phyloP scores from a whole-genome alignment of 1,284 basidiomycete species.

The Melampsora americana region DNA sequence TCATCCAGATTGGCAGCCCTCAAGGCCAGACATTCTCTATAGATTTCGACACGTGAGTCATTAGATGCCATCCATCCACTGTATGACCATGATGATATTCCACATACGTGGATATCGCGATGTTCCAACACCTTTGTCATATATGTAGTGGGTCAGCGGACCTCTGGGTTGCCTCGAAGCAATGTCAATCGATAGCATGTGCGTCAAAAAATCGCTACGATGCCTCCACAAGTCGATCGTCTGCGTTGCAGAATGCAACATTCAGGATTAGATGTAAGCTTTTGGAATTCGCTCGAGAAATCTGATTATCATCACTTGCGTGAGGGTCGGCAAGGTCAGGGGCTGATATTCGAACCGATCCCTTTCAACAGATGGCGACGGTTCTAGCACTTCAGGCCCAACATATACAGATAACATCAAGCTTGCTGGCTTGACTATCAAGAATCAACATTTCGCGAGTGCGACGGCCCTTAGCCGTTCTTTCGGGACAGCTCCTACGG shows the following conservation, averaged over 20 bases:
- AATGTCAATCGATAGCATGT: constrained; percentile 24
- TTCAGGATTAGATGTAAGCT: constrained; percentile 30
- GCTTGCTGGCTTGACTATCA: constrained; percentile 21
- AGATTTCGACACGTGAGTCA: constrained; percentile 41
- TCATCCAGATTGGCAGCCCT: constrained; percentile 30
- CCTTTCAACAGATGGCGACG: constrained; percentile 25
- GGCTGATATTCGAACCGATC: too few relatives aligned
- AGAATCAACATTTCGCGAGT: constrained; percentile 32
- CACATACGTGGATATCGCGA: background rate
- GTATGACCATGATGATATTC: background rate
- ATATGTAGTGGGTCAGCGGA: constrained; percentile 28
- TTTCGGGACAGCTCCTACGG: constrained; percentile 23
- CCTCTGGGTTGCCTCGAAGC: constrained; percentile 27
- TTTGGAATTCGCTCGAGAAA: background rate
- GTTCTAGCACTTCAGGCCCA: constrained; percentile 32
- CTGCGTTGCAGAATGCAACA: background rate
- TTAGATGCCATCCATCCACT: background rate
- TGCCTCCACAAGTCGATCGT: constrained; percentile 14
- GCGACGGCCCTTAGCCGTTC: constrained; percentile 17
- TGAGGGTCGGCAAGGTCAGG: background rate
- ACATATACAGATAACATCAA: constrained; percentile 13
- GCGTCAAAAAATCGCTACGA: constrained; percentile 28
- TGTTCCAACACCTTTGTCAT: background rate
- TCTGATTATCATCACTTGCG: background rate
- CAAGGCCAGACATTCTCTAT: constrained; percentile 26